Evolutionary conservation across 495 filamentous ascomycete genomes (phyloP).

Genomic region (Antarctomyces pellizariae): DNA sequence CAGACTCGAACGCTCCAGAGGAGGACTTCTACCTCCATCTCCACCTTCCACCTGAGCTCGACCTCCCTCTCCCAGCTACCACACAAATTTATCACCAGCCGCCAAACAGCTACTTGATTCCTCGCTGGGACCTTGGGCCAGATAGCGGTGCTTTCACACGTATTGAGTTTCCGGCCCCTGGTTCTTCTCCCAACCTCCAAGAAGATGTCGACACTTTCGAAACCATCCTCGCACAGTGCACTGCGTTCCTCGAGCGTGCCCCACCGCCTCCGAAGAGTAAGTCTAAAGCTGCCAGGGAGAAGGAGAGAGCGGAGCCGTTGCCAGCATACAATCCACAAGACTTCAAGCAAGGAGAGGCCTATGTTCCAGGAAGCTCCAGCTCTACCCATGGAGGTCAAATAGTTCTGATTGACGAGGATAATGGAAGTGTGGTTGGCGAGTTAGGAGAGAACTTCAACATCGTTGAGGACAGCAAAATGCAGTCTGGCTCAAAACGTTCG

Average conservation of each 20-base stretch:
- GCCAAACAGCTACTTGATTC: constrained; percentile 71
- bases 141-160: constrained; percentile 75
- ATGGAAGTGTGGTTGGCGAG: constrained; percentile 87
- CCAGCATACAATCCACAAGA: constrained; percentile 58
- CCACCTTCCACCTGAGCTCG: constrained; percentile 79
- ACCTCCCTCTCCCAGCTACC: constrained; percentile 71
- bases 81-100: constrained; percentile 92
- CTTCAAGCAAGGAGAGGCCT: constrained; percentile 59
- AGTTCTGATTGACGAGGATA: constrained; percentile 86
- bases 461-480: constrained; percentile 46
- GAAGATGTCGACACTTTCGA: constrained; percentile 93
- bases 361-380: constrained; percentile 30
- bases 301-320: constrained; percentile 18
- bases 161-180: constrained; percentile 63
- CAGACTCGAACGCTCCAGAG: constrained; percentile 36
- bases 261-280: constrained; percentile 29
- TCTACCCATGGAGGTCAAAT: constrained; percentile 40
- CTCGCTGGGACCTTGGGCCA: constrained; percentile 73
- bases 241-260: constrained; percentile 69
- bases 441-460: constrained; percentile 62
- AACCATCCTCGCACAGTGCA: constrained; percentile 88
- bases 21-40: constrained; percentile 93
- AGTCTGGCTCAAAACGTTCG: constrained; percentile 71
- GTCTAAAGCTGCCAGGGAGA: constrained; percentile 16
- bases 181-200: constrained; percentile 45